Evolutionary conservation across 2,329 filamentous ascomycete genomes (phyloP).

Genomic region (Calonectria hawksworthii): DNA sequence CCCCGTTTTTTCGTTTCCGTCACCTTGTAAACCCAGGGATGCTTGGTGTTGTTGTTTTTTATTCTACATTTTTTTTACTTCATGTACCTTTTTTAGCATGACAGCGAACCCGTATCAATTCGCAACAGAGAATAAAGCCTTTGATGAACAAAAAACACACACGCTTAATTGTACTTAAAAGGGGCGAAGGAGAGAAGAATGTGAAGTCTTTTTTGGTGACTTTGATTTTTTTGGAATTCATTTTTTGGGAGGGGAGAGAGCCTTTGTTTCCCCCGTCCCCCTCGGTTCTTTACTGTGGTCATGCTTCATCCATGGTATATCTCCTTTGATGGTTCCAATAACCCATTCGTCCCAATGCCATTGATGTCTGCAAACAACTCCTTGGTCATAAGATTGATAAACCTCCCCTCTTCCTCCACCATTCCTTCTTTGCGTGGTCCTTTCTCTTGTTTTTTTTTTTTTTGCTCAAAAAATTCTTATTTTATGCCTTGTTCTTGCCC

Average conservation of each 20-base stretch:
- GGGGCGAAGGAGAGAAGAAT: background rate
- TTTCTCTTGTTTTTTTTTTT: background rate
- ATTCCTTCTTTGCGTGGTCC: background rate
- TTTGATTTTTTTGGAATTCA: background rate
- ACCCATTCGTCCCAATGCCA: background rate
- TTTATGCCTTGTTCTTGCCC: constrained; percentile 55
- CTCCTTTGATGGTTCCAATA: background rate
- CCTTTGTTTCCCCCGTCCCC: background rate
- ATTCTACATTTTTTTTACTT: constrained; percentile 14
- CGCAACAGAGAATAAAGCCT: constrained; percentile 10
- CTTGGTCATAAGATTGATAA: background rate
- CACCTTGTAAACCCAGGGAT: background rate
- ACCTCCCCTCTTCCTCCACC: background rate
- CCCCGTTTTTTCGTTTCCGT: constrained; percentile 34
- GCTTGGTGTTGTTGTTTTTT: constrained; percentile 23
- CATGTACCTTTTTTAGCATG: constrained; percentile 23
- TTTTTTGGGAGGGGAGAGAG: background rate
- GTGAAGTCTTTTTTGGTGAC: background rate
- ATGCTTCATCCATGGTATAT: constrained; percentile 4
- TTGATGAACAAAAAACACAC: background rate
- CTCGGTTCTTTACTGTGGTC: background rate
- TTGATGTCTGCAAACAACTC: constrained; percentile 5
- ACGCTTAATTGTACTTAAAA: background rate
- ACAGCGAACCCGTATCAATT: background rate
- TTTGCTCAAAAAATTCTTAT: background rate